These are phyloP conservation scores for Raffaelea ambrosiae DNA, from an alignment of 2,329 filamentous ascomycete genomes.

Conservation along the genomic window DNA sequence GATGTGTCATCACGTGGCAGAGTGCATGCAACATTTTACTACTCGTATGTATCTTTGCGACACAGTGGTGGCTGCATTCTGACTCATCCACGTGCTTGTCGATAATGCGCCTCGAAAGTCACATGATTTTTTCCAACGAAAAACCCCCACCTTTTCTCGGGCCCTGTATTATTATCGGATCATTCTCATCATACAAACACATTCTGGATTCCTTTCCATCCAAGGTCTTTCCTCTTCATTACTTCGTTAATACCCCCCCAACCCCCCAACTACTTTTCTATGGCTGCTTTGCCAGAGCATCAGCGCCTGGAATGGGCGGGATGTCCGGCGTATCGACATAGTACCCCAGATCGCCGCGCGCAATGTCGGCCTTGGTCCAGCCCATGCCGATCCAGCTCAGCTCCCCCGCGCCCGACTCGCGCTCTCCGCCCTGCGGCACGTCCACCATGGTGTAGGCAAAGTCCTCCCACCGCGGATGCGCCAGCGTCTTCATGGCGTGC, in stretches of 20 bases:
- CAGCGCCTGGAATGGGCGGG: not conserved
- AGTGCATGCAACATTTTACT: no score
- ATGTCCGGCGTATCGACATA: not conserved
- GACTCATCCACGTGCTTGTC: no score
- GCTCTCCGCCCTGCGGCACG: not conserved
- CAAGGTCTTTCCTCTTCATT: not conserved
- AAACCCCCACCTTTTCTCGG: no score
- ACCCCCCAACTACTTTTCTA: not conserved
- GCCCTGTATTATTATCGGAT: no score
- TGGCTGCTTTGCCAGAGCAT: no score
- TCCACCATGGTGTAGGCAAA: slow-evolving; percentile 4
- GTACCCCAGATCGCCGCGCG: not conserved
- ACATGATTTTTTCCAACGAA: no score
- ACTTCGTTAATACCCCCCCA: not conserved
- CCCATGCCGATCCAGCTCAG: not conserved
- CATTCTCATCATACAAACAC: no score
- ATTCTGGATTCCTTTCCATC: not conserved
- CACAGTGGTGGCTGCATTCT: no score
- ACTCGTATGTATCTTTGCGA: no score
- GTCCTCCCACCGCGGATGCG: slow-evolving; percentile 11
- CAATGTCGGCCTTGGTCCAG: not conserved
- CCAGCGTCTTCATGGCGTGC: slow-evolving; percentile 3
- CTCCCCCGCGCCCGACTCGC: not conserved
- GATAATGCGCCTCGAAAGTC: no score
- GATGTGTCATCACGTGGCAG: no score